A percentile compares a stretch with the other conserved stretches of the same genome.
phyloP scores from a whole-genome alignment of 2,329 filamentous ascomycete species.

The Pseudohalonectria lignicola region DNA sequence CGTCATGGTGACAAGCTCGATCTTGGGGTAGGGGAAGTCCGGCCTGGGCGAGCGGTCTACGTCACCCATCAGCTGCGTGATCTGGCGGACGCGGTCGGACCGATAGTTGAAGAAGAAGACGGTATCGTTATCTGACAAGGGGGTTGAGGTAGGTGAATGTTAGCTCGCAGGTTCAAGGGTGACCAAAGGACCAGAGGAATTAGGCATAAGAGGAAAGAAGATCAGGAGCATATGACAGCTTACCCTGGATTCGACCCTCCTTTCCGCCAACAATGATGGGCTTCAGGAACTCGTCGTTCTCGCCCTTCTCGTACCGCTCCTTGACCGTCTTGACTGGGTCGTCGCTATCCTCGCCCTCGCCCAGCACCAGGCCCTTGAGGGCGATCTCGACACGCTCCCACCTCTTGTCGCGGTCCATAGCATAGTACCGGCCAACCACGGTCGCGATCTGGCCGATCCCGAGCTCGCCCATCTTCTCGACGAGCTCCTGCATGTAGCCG shows the following conservation, averaged over 20 bases:
- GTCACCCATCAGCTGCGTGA: conserved; percentile 87
- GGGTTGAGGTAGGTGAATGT: conserved; percentile 6
- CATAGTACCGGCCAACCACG: conserved; percentile 91
- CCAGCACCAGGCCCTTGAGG: conserved; percentile 73
- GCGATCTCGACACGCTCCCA: conserved; percentile 92
- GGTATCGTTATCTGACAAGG: conserved; percentile 64
- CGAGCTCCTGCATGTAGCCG: conserved; percentile 76
- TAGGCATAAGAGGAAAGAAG: too few species aligned
- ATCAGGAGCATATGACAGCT: too few species aligned
- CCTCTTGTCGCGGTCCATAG: conserved; percentile 99
- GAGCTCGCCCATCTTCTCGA: conserved; percentile 72
- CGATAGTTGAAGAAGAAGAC: conserved; percentile 99
- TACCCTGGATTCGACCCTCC: conserved; percentile 75
- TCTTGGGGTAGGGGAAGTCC: conserved; percentile 89
- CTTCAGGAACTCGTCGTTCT: conserved; percentile 97
- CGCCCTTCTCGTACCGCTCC: conserved; percentile 74
- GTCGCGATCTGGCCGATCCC: conserved; percentile 83
- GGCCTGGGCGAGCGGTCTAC: conserved; percentile 84
- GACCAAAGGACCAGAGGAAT: too few species aligned
- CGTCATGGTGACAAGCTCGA: conserved; percentile 93
- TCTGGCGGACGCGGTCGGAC: conserved; percentile 91
- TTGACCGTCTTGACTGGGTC: conserved; percentile 83
- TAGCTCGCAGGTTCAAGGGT: not conserved
- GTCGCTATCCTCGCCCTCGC: conserved; percentile 75
- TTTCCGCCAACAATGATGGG: conserved; percentile 90